Evolutionary conservation across 2,329 filamentous ascomycete species (phyloP), one percentile per base, ranked within the genome.

Genomic region (Curvularia verruculosa): DNA sequence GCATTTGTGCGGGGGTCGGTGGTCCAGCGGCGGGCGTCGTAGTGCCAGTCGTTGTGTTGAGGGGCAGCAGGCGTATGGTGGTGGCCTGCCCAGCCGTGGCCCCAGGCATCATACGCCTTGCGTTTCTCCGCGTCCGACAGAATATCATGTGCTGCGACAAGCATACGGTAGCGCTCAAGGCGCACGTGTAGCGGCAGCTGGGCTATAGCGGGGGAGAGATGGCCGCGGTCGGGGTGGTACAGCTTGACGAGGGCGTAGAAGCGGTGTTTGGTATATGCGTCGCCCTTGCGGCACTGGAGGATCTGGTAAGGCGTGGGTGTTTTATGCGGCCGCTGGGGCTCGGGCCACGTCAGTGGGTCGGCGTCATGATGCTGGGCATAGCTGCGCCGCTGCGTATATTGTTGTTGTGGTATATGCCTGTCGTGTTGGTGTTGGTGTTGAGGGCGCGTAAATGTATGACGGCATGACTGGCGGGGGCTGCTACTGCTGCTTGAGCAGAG

Each of bases 241-340:
- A 96, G 82, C 80, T 98, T 99, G 56, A 96, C 95, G 50, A 99
- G 85, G 71, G 94, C 85, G 77, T 96, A 95, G 82, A 92, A 99
- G 58, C 87, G 87, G 41, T 83, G 79, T 77, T 99, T 98, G 60
- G 85, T 88, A 76, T 99, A 98, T 1, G 87, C 84, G 13, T 86
- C 87, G 55, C 81, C 80, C 65, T 80, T 84, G 52, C 81, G 78
- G 62, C 84, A 79, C 29, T 84, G 82, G 69, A 98, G 88, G 72
- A 99, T 91, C 70, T 98, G 91, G 79, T 99, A 98, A 1, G 95
- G 95, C 0, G 93, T 94, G 1, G 90, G 91, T 24, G 75, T 71
- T 15, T 74, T 62, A 44, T 77, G 77, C 15, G 78, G 79, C 52
- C 56, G 68, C 19, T 67, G 52, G 21, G 69, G 61, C 9, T 68